A percentile compares a stretch with the other conserved stretches of the same genome.
Conservation (phyloP, 768 basidiomycete genomes). For the Lactifluus volemus region DNA sequence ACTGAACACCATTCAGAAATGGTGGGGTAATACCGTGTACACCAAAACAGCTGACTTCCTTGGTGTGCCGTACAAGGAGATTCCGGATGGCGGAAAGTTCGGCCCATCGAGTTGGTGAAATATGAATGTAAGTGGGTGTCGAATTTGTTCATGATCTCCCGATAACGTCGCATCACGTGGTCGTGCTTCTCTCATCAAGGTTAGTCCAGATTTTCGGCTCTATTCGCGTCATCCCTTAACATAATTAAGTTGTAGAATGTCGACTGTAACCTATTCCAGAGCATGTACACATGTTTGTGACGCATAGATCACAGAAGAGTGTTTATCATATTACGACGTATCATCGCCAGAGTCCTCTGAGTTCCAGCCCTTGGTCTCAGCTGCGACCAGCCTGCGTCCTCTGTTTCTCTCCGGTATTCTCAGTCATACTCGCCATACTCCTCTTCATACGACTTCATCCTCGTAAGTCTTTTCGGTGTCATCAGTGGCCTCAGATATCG, state of each 20-base stretch:
- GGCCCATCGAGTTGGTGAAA: not conserved
- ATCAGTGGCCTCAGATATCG: not conserved
- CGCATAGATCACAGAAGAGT: too few relatives aligned
- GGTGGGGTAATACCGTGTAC: conserved; percentile 48
- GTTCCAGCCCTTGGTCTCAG: not conserved
- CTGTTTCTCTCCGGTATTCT: not conserved
- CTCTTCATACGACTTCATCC: not conserved
- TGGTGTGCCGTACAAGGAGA: not conserved
- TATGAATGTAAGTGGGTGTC: too few relatives aligned
- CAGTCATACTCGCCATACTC: not conserved
- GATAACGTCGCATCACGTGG: too few relatives aligned
- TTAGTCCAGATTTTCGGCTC: too few relatives aligned
- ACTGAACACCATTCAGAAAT: conserved; percentile 20
- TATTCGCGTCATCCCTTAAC: too few relatives aligned
- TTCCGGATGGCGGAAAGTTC: not conserved
- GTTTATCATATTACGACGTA: too few relatives aligned
- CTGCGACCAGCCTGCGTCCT: not conserved
- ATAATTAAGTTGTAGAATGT: too few relatives aligned
- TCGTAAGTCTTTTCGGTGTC: not conserved
- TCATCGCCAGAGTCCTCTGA: not conserved
- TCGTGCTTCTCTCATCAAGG: too few relatives aligned
- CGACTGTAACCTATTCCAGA: too few relatives aligned
- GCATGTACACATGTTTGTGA: too few relatives aligned
- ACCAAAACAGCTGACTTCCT: not conserved
- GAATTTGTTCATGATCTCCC: too few relatives aligned